These are phyloP conservation scores for Nissolia schottii DNA, from an alignment of 306 rosid species.

Conservation along the genomic window DNA sequence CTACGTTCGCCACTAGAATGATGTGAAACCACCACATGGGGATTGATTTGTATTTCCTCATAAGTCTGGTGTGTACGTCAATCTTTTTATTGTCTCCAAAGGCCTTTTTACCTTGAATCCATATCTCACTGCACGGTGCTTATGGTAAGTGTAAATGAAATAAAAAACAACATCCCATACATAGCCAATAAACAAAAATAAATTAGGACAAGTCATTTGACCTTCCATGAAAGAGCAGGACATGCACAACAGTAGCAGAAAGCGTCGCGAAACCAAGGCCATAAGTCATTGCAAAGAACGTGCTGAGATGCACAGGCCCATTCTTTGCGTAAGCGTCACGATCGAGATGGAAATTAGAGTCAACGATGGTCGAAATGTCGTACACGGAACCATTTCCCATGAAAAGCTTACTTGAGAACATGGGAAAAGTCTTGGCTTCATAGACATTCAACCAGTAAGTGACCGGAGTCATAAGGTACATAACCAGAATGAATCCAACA, in stretches of 20 bases:
- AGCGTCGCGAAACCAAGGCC: constrained; percentile 81
- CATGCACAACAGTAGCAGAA: constrained; percentile 70
- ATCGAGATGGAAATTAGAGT: constrained; percentile 64
- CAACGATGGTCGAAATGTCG: constrained; percentile 47
- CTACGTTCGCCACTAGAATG: constrained; percentile 58
- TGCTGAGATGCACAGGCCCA: constrained; percentile 66
- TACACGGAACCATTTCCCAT: constrained; percentile 52
- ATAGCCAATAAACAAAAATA: too few relatives aligned
- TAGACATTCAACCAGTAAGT: constrained; percentile 43
- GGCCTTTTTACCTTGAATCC: constrained; percentile 47
- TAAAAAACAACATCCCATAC: neutral
- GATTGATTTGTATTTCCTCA: constrained; percentile 60
- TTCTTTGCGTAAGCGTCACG: constrained; percentile 35
- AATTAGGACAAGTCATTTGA: too few relatives aligned
- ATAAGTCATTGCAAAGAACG: constrained; percentile 72
- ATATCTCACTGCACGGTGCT: constrained; percentile 40
- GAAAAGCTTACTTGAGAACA: constrained; percentile 58
- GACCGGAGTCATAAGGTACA: constrained; percentile 77
- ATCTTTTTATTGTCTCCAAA: constrained; percentile 37
- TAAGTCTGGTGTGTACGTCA: constrained; percentile 70
- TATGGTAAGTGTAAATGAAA: neutral
- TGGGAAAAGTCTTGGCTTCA: constrained; percentile 64
- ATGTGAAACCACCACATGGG: constrained; percentile 68
- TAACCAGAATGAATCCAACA: constrained; percentile 48
- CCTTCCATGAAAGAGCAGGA: constrained; percentile 74